Percentiles rank a stretch among this genome's conserved stretches.
Conservation (phyloP, 805 yeast species). For the Tetrapisispora arboricola region DNA sequence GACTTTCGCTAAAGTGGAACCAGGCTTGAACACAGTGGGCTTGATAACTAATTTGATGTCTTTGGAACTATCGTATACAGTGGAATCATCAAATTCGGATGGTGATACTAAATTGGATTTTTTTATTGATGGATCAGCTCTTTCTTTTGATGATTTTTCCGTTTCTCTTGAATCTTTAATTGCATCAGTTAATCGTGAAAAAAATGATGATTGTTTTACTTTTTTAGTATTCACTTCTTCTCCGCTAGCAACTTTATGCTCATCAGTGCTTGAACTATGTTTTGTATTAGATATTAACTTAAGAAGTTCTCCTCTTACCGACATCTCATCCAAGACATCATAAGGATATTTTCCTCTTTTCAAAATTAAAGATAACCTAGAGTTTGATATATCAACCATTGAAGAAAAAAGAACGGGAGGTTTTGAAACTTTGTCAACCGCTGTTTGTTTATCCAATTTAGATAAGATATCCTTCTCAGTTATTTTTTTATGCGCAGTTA, state of each 20-base stretch:
- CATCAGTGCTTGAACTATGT: not conserved
- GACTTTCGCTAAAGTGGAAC: constrained; percentile 8
- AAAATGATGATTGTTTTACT: not conserved
- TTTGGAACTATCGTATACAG: constrained; percentile 1
- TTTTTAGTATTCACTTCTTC: not conserved
- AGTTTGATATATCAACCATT: constrained; percentile 9
- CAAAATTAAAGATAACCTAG: constrained; percentile 13
- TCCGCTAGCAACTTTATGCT: too few species aligned
- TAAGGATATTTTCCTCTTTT: constrained; percentile 19
- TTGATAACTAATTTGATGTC: constrained; percentile 5
- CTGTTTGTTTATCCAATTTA: not conserved
- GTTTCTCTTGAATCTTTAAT: not conserved
- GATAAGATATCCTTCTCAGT: constrained; percentile 11
- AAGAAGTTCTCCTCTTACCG: not conserved
- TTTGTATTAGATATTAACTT: not conserved
- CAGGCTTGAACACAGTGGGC: constrained; percentile 6
- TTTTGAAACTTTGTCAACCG: too few species aligned
- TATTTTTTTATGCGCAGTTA: constrained; percentile 9
- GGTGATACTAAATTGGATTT: not conserved
- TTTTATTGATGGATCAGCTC: not conserved
- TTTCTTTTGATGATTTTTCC: not conserved
- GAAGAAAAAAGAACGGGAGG: constrained; percentile 9
- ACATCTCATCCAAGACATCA: constrained; percentile 18
- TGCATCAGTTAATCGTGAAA: not conserved
- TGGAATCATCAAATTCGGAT: constrained; percentile 11